These are phyloP conservation scores for Lactarius trivialis DNA, from an alignment of 768 basidiomycete species.

Conservation along the genomic window DNA sequence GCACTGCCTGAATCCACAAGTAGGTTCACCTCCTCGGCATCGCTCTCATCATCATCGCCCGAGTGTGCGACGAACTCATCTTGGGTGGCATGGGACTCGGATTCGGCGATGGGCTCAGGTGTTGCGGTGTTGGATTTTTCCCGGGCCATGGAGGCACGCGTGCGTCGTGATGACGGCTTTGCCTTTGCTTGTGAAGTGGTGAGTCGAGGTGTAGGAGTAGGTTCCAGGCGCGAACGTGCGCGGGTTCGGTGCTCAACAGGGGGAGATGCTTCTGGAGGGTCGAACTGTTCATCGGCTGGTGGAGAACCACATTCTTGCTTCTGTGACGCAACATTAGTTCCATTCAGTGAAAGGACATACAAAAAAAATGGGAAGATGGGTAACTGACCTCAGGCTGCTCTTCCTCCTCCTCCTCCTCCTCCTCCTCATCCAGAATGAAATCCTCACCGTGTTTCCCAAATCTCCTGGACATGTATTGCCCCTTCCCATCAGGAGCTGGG, in stretches of 20 bases:
- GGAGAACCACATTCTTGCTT: background rate
- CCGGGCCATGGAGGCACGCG: background rate
- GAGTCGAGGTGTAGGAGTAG: background rate
- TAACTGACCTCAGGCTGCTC: background rate
- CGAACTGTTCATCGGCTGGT: background rate
- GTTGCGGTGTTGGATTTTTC: background rate
- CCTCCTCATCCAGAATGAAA: conserved; percentile 3
- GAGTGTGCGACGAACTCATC: conserved; percentile 11
- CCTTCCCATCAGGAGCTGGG: conserved; percentile 16
- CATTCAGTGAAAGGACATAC: background rate
- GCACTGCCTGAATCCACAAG: conserved; percentile 7
- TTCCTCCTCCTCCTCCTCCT: background rate
- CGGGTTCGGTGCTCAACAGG: no score
- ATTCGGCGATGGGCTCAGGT: background rate
- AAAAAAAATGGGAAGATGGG: no score
- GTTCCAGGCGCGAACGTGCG: background rate
- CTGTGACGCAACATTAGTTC: background rate
- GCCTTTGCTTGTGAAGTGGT: background rate
- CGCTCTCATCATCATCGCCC: conserved; percentile 10
- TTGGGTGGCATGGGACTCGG: background rate
- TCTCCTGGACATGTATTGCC: conserved; percentile 12
- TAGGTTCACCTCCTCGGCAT: conserved; percentile 16
- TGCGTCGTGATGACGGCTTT: background rate
- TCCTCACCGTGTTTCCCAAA: background rate
- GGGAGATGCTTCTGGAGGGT: background rate